Evolutionary conservation across 108 stramenopile species (phyloP), one percentile per base, ranked within the genome.

Genomic region (Skeletonema tropicum): DNA sequence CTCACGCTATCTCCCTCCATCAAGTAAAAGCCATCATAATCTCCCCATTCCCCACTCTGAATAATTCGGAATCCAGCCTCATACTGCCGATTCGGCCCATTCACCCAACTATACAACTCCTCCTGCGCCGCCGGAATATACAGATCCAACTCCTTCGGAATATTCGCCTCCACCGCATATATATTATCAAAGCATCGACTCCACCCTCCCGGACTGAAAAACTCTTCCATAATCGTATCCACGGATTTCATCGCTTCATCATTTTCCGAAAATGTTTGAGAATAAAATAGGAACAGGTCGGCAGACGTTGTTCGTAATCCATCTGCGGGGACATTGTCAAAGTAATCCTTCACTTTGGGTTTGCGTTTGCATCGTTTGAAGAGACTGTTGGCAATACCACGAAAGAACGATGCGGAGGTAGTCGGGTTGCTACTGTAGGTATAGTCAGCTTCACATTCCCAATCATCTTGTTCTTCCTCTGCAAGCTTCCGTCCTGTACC

Each of bases 61-160:
- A 92, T 74, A 39, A 86, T 79, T 26, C 86, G 87, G 65, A 88
- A 77, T 2, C 77, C 87, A 1, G 88, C 83, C 77, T 92, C 88
- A 72, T 84, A 90, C 61, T 88, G 88, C 67, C 87, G 66, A 76
- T 89, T 92, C 10, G 90, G 88, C 5, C 88, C 87, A 64, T 92
- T 92, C n/a, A 88, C 85, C 89, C 91, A 89, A 60, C 85, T 84
- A 26, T 86, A 82, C 71, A 88, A 62, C 57, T 88, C 81, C 62
- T 84, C 75, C 55, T 86, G 85, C 0, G 82, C 81, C n/a, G 67
- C 46, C 14, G 83, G 70, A 21, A 83, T 83, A 68, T 90, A 88
- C 63, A 85, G 32, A 48, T 88, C 87, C 45, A 75, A 14, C 39
- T 76, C 79, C 19, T 71, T 64, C 5, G 87, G 87, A 63, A 91